Conservation (phyloP, 129 eudicot genomes). For the Smallanthus sonchifolius region DNA sequence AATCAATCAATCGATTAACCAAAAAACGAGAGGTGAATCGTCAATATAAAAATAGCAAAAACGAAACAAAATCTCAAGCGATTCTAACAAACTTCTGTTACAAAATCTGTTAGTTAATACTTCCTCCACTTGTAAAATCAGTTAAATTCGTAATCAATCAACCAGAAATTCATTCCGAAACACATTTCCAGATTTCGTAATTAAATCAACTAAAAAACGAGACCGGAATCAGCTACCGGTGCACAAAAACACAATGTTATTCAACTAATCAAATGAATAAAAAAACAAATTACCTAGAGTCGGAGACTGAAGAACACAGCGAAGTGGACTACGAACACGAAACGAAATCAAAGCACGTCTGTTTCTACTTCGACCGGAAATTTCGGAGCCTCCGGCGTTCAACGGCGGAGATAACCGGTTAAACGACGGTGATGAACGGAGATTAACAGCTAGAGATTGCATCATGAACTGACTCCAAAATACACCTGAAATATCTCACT, state of each 20-base stretch:
- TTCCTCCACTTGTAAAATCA: neutral
- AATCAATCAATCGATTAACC: too few relatives aligned
- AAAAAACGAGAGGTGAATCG: conserved; percentile 23
- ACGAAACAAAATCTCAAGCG: conserved; percentile 7
- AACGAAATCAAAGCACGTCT: conserved; percentile 26
- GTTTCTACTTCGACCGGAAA: conserved; percentile 17
- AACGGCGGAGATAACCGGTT: conserved; percentile 27
- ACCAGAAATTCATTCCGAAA: too few relatives aligned
- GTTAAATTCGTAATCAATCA: neutral
- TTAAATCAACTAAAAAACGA: neutral
- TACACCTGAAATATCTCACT: conserved; percentile 14
- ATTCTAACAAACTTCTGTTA: neutral
- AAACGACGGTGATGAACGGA: conserved; percentile 35
- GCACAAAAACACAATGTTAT: neutral
- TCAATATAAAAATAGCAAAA: conserved; percentile 1
- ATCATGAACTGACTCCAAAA: conserved; percentile 23
- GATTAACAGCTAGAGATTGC: conserved; percentile 45
- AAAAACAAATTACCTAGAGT: conserved; percentile 32
- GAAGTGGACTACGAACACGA: conserved; percentile 30
- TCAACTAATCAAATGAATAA: neutral
- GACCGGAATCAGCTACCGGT: neutral
- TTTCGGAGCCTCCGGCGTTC: conserved; percentile 13
- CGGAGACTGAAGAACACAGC: conserved; percentile 44
- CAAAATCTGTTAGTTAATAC: neutral
- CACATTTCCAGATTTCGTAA: neutral